These are phyloP conservation scores for Tripidium arundinaceum DNA, from an alignment of 202 grass and related monocot genomes.

Conservation along the genomic window DNA sequence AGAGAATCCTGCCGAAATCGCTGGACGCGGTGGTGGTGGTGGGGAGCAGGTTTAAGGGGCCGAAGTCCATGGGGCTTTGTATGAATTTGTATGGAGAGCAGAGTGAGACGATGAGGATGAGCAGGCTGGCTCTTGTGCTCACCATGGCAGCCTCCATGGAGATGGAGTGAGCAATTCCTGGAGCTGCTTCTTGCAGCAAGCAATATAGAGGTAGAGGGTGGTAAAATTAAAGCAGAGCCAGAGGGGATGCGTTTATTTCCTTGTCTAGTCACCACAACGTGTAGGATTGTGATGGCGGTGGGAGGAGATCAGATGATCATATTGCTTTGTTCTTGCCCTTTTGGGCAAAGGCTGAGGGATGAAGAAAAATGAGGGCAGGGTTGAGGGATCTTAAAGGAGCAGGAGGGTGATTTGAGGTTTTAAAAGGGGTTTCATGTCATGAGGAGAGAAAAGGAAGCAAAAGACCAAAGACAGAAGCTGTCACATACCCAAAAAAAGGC, in stretches of 20 bases:
- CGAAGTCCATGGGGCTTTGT: conserved; percentile 92
- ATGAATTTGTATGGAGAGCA: conserved; percentile 96
- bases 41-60: conserved; percentile 68
- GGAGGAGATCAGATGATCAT: conserved; percentile 26
- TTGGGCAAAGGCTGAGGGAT: conserved; percentile 30
- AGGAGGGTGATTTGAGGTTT: conserved; percentile 54
- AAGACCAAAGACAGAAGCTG: conserved; percentile 50
- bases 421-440: conserved; percentile 48
- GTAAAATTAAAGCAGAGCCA: too few species aligned
- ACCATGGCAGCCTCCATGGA: conserved; percentile 79
- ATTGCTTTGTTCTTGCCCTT: conserved; percentile 38
- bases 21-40: conserved; percentile 53
- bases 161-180: conserved; percentile 42
- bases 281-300: conserved; percentile 17
- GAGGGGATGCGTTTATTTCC: conserved; percentile 15
- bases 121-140: conserved; percentile 61
- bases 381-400: conserved; percentile 34
- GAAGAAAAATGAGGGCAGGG: conserved; percentile 35
- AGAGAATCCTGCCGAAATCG: conserved; percentile 85
- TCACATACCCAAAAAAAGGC: conserved; percentile 53
- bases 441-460: conserved; percentile 51
- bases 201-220: too few species aligned
- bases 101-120: conserved; percentile 64
- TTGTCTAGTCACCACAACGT: conserved; percentile 28
- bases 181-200: conserved; percentile 17